These are phyloP conservation scores for Fusarium buharicum DNA, from an alignment of 2,329 filamentous ascomycete species.

Conservation along the genomic window DNA sequence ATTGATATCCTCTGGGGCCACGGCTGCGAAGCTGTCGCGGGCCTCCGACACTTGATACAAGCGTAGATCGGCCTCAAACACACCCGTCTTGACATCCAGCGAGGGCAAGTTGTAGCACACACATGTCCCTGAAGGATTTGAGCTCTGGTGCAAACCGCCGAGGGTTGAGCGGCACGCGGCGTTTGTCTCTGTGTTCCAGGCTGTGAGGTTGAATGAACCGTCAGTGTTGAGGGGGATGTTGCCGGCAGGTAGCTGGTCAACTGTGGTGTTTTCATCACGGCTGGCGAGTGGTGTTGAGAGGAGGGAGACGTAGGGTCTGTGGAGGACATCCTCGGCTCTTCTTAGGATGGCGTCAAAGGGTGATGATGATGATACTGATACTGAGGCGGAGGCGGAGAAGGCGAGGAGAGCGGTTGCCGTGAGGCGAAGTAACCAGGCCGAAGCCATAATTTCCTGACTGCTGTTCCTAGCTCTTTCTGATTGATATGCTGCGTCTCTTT, in stretches of 20 bases:
- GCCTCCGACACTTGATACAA: conserved; percentile 75
- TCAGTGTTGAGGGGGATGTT: conserved; percentile 54
- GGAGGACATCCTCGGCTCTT: conserved; percentile 47
- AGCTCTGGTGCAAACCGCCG: conserved; percentile 63
- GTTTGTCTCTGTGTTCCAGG: conserved; percentile 66
- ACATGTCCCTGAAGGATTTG: conserved; percentile 80
- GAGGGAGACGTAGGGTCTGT: conserved; percentile 45
- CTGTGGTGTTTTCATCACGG: conserved; percentile 28
- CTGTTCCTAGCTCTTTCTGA: conserved; percentile 10
- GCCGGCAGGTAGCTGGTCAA: conserved; percentile 29
- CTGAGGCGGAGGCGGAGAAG: conserved; percentile 35
- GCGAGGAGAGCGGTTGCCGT: conserved; percentile 33
- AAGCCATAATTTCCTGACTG: conserved; percentile 30
- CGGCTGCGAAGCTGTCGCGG: conserved; percentile 62
- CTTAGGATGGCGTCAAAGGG: conserved; percentile 37
- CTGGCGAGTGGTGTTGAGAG: conserved; percentile 29
- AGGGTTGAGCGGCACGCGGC: conserved; percentile 70
- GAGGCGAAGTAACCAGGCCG: conserved; percentile 35
- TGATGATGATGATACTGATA: conserved; percentile 22
- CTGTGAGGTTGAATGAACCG: conserved; percentile 62
- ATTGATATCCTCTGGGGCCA: conserved; percentile 63
- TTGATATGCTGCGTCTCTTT: conserved; percentile 7
- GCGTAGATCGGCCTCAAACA: conserved; percentile 81
- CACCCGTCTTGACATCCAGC: conserved; percentile 72
- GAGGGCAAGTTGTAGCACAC: conserved; percentile 85